These are phyloP conservation scores for Bacidia rubella DNA, from an alignment of 495 filamentous ascomycete genomes.

Conservation along the genomic window DNA sequence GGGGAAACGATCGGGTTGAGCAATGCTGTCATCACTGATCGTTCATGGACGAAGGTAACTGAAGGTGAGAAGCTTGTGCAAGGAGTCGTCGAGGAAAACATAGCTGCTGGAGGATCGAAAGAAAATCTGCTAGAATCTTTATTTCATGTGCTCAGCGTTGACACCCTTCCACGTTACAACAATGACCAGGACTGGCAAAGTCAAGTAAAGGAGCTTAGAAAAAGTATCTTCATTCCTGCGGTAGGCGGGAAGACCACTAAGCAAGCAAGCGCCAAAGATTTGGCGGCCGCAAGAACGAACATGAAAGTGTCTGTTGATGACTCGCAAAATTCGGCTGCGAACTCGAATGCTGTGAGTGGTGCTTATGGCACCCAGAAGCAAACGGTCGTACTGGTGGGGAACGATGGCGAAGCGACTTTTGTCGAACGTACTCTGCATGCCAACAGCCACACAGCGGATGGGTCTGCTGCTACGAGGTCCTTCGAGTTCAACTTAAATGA, in stretches of 20 bases:
- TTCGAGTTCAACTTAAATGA: conserved; percentile 50
- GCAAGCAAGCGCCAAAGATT: conserved; percentile 37
- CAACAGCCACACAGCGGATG: conserved; percentile 44
- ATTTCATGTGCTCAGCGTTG: conserved; percentile 51
- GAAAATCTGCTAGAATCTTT: conserved; percentile 57
- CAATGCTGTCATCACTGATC: conserved; percentile 66
- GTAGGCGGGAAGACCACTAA: conserved; percentile 41
- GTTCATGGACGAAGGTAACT: conserved; percentile 71
- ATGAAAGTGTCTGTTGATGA: conserved; percentile 9
- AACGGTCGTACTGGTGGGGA: conserved; percentile 68
- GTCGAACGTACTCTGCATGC: conserved; percentile 69
- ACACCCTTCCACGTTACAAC: conserved; percentile 53
- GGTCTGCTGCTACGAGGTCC: conserved; percentile 45
- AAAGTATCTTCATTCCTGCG: conserved; percentile 75
- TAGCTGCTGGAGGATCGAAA: conserved; percentile 37
- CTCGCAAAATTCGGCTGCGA: conserved; percentile 13
- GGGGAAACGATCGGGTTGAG: conserved; percentile 65
- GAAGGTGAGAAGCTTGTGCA: conserved; percentile 38
- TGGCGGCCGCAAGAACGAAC: conserved; percentile 28
- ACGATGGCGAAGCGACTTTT: conserved; percentile 63
- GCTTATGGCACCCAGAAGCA: conserved; percentile 91
- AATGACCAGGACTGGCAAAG: conserved; percentile 49
- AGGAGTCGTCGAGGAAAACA: conserved; percentile 32
- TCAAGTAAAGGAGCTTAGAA: conserved; percentile 53
- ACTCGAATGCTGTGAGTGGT: conserved; percentile 33